Evolutionary conservation across 257 asterid genomes (phyloP), one percentile per base, ranked within the genome.

Genomic region (Solanum arcanum): DNA sequence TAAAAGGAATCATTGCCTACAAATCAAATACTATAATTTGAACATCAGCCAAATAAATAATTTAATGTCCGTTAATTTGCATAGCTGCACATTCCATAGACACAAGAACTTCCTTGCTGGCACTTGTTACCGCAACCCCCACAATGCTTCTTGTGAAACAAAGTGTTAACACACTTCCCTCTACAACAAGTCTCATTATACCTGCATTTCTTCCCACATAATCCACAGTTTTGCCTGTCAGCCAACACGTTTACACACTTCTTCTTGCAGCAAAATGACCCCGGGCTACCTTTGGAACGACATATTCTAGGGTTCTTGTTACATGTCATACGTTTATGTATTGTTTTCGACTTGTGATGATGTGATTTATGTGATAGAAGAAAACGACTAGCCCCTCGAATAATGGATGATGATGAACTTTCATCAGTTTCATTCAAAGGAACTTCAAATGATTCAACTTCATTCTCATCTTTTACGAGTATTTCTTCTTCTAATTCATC

Each of bases 81-180:
- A 86, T 95, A 95, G 87, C 92, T 91, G 88, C 98, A 95, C 89
- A 95, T 88, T 64, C 97, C 98, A 46, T 18, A 93, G 20, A 80
- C 37, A 75, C 98, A 95, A 47, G 83, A 88, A 47, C 85, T 88
- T 33, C 93, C 92, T 84, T 90, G 90, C 72, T 85, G 87, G 88
- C 98, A 95, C 83, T 81, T 80, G 33, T 89, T 92, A 37, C 85
- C 62, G 88, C 98, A 95, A 16, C 93, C 93, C 21, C 98, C 98
- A 74, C 98, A 95, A 29, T 95, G 89, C 15, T 87, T 91, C 83
- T 88, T 87, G 88, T 92, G 66, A 2, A 78, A 74, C 72, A 73
- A 85, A 16, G 94, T 91, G 86, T 92, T 95, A 3, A 93, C 88
- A 42, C 98, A 95, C 76, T 91, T 88, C 10, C 98, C 98, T 60